phyloP scores from a whole-genome alignment of 2,329 filamentous ascomycete genomes.

The Neurospora crassa region DNA sequence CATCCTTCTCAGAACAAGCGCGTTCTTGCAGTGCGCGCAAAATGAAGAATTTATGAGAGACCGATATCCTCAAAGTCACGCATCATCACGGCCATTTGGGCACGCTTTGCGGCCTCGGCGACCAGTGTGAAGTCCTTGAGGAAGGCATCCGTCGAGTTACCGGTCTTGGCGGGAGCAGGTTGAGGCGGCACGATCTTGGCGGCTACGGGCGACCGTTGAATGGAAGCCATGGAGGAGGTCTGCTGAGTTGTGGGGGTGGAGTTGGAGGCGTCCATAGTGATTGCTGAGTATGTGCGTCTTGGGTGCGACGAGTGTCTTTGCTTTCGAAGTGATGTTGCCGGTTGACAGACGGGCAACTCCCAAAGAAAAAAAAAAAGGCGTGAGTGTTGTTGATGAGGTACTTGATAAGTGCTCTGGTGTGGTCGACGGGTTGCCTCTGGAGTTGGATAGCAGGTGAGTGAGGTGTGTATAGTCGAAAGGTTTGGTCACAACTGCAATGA shows the following conservation, averaged over 20 bases:
- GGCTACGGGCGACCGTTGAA: conserved; percentile 19
- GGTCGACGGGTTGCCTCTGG: not conserved
- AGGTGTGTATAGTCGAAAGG: not conserved
- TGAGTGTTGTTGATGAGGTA: not conserved
- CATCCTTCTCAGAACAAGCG: not conserved
- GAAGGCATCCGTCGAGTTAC: conserved; percentile 45
- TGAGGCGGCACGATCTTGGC: conserved; percentile 20
- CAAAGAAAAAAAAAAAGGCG: not conserved
- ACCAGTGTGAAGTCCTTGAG: conserved; percentile 76
- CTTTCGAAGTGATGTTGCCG: not conserved
- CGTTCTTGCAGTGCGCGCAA: not conserved
- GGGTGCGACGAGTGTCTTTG: not conserved
- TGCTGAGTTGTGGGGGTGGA: conserved; percentile 19
- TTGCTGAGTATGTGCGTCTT: not conserved
- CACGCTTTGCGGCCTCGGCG: conserved; percentile 86
- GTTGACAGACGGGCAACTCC: not conserved
- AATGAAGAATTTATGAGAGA: conserved; percentile 30
- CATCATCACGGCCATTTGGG: conserved; percentile 82
- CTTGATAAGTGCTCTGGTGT: not conserved
- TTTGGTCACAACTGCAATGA: not conserved
- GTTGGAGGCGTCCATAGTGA: conserved; percentile 24
- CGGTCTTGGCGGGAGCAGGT: conserved; percentile 22
- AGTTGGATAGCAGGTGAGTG: not conserved
- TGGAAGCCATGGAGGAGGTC: conserved; percentile 19
- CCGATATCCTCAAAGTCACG: conserved; percentile 72